These are phyloP conservation scores for Globisporangium sylvaticum DNA, from an alignment of 352 stramenopile genomes.

Conservation along the genomic window DNA sequence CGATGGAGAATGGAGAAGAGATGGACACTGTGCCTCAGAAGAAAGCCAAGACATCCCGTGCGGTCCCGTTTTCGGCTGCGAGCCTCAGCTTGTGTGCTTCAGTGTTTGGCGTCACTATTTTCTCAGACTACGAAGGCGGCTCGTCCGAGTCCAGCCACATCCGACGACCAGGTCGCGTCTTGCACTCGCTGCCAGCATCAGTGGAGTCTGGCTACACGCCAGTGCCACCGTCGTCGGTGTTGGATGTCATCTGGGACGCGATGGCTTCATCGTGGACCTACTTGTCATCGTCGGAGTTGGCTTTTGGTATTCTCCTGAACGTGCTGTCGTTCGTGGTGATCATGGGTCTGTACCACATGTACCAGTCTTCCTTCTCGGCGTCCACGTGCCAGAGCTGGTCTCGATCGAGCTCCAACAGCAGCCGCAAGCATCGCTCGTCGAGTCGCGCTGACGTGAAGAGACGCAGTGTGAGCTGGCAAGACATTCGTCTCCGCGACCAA, in stretches of 20 bases:
- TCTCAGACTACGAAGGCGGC: conserved; percentile 50
- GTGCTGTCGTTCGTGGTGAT: conserved; percentile 70
- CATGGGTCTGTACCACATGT: conserved; percentile 58
- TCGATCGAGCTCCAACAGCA: background rate
- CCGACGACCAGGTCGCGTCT: conserved; percentile 48
- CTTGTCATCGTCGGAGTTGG: conserved; percentile 56
- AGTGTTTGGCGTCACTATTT: conserved; percentile 74
- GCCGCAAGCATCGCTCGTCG: background rate
- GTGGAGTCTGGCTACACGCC: conserved; percentile 29
- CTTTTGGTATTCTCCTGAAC: conserved; percentile 64
- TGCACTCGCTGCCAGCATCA: conserved; percentile 47
- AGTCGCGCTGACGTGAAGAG: conserved; percentile 6
- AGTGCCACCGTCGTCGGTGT: conserved; percentile 24
- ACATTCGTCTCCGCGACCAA: conserved; percentile 9
- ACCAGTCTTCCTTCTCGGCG: conserved; percentile 26
- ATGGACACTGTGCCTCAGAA: conserved; percentile 23
- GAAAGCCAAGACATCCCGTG: conserved; percentile 35
- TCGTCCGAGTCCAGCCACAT: conserved; percentile 34
- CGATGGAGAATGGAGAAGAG: conserved; percentile 26
- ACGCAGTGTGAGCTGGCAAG: conserved; percentile 16
- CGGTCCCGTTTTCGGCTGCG: conserved; percentile 45
- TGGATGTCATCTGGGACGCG: conserved; percentile 29
- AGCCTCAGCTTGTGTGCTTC: conserved; percentile 69
- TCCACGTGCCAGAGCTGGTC: conserved; percentile 3
- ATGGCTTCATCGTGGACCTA: conserved; percentile 43